Percentiles rank a stretch among this genome's conserved stretches.
Evolutionary conservation across 345 rosid genomes (phyloP).

Genomic region (Bruguiera gymnorhiza): DNA sequence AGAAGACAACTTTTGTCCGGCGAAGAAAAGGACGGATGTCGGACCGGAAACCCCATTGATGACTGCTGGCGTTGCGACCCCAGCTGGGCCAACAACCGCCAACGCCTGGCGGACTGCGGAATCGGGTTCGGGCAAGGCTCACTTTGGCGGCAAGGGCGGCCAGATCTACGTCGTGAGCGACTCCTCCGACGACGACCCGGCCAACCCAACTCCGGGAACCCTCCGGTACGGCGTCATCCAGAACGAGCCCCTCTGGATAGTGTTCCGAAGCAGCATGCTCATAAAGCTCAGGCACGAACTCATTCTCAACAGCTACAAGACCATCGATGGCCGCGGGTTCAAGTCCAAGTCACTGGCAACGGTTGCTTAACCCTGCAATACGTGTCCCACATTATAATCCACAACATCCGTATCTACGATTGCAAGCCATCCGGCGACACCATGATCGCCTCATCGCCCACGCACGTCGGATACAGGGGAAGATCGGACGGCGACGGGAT

Average conservation of each 20-base stretch:
- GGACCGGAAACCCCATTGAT: slow-evolving; percentile 76
- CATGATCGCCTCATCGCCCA: slow-evolving; percentile 63
- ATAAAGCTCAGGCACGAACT: slow-evolving; percentile 83
- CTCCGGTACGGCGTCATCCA: slow-evolving; percentile 89
- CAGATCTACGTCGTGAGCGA: slow-evolving; percentile 81
- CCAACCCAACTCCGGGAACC: slow-evolving; percentile 84
- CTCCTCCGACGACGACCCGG: slow-evolving; percentile 73
- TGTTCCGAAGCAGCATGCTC: slow-evolving; percentile 63
- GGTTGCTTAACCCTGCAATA: slow-evolving; percentile 82
- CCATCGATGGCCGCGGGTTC: slow-evolving; percentile 88
- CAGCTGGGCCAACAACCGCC: slow-evolving; percentile 66
- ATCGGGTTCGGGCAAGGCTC: slow-evolving; percentile 77
- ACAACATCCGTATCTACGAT: slow-evolving; percentile 69
- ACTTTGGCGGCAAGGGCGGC: slow-evolving; percentile 77
- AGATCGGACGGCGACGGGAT: slow-evolving; percentile 91
- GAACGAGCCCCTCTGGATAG: slow-evolving; percentile 77
- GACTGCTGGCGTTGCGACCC: slow-evolving; percentile 88
- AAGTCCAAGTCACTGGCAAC: slow-evolving; percentile 61
- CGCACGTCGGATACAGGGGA: slow-evolving; percentile 67
- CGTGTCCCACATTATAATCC: slow-evolving; percentile 76
- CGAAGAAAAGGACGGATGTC: slow-evolving; percentile 31
- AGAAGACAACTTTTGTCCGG: slow-evolving; percentile 21
- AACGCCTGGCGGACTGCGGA: slow-evolving; percentile 65
- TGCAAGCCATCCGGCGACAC: slow-evolving; percentile 86
- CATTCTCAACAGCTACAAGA: slow-evolving; percentile 73